Evolutionary conservation across 2,329 filamentous ascomycete genomes (phyloP), one percentile per base, ranked within the genome.

Genomic region (Colletotrichum orchidophilum): DNA sequence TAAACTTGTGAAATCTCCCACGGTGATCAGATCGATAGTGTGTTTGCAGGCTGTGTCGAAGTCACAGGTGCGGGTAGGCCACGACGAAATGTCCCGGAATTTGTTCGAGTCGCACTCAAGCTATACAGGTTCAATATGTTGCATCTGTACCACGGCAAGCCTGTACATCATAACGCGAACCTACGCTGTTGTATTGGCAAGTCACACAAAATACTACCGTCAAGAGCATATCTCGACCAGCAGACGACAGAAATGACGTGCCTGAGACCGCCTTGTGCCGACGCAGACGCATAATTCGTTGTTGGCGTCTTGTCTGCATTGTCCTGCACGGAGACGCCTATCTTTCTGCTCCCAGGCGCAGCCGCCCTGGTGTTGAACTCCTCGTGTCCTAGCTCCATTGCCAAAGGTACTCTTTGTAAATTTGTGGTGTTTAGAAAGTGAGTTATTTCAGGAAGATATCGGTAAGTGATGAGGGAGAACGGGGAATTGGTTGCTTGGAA

Each of bases 91-190:
- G 15, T 46, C 33, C 6, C 13, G 13, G 61, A 69, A 69, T 54
- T 66, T 69, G 24, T 65, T 69, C 7, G 66, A 57, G 13, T n/a
- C 27, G 3, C 11, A 2, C 27, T 42, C 46, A 3, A 59, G 29
- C 24, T 57, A 42, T 9, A 53, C 7, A 18, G 66, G 66, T 3
- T 39, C 6, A 31, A 69, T 54, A 1, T 18, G 31, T 7, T 58
- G 46, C 2, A 59, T n/a, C 29, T 64, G 61, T 13, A 54, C 8
- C 13, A 68, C 59, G 15, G 60, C 65, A 8, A 57, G 29, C 39
- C 18, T 29, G 26, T 65, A 69, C 18, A 69, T 42, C 29, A 59
- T 53, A 13, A 58, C 42, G 21, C 61, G 61, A 21, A 59, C 9
- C 61, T 69, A 24, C 27, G 12, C 8, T 33, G 12, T 33, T 33